A percentile compares a stretch with the other conserved stretches of the same genome.
Evolutionary conservation across 1,139 yeast species (phyloP).

Genomic region (Pichia inconspicua): DNA sequence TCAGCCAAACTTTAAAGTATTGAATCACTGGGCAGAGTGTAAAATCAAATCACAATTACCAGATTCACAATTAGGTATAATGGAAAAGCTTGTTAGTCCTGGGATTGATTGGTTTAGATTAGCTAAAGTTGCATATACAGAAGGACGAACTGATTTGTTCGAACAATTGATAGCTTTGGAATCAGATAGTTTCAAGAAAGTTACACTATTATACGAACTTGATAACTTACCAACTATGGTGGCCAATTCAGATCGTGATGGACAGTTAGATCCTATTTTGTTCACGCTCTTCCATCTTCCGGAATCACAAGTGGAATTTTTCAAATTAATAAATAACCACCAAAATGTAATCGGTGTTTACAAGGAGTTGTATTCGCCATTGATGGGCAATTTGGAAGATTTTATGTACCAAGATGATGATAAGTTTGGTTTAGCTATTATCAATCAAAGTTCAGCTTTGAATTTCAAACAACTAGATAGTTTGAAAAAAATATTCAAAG

Average conservation of each 20-base stretch:
- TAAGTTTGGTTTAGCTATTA: constrained; percentile 37
- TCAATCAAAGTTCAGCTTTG: constrained; percentile 23
- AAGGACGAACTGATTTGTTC: constrained; percentile 70
- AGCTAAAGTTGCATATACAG: constrained; percentile 67
- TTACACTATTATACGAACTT: constrained; percentile 58
- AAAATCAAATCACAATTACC: constrained; percentile 40
- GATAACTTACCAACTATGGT: constrained; percentile 55
- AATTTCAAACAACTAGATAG: constrained; percentile 23
- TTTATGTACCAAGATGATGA: constrained; percentile 57
- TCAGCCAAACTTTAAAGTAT: constrained; percentile 49
- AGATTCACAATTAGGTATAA: neutral
- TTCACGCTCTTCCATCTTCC: constrained; percentile 51
- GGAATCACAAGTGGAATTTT: constrained; percentile 44
- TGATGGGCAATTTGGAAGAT: constrained; percentile 33
- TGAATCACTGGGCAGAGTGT: constrained; percentile 74
- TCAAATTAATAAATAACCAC: constrained; percentile 43
- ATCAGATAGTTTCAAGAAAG: constrained; percentile 53
- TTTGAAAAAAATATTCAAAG: neutral
- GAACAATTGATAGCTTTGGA: constrained; percentile 61
- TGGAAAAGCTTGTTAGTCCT: neutral
- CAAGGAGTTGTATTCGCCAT: constrained; percentile 2
- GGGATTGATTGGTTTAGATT: constrained; percentile 53
- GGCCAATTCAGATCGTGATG: constrained; percentile 59
- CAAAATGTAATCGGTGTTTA: constrained; percentile 29
- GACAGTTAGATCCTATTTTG: constrained; percentile 44